Base-by-base conservation (phyloP, 768 basidiomycete species). In the Pleurotus tuber-regium region DNA sequence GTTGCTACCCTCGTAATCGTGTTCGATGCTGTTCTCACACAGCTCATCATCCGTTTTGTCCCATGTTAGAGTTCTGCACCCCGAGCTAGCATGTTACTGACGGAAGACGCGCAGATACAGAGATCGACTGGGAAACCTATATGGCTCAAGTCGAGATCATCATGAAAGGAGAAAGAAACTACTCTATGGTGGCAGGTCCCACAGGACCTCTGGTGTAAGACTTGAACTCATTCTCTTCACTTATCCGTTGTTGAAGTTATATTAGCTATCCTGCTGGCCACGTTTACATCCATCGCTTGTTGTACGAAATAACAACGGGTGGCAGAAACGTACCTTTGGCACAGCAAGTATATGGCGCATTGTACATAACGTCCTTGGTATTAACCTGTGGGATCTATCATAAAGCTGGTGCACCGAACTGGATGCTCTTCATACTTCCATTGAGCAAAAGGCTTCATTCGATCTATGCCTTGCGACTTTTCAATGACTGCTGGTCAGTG, bases 61-160 rank as follows among this genome's bases (percentile, higher is more conserved):
- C 79, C 90, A 58, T 98, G 96, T 97, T 59, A 74, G 88, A 68
- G 44, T 36, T 47, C 28, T 54, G 55, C 54, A 11, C 41, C 24
- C 41, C 38, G 30, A 40, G 28, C 28, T 44, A 16, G 19, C 14
- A 25, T 54, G 36, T 40, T 24, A 42, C 43, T 60, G 51, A 63
- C 63, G 55, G 43, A 55, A 38, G 35, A 36, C 55, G 42, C 47
- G 44, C 72, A 98, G 96, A 95, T 71, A 98, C 97, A 9, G 95
- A 99, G 70, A 99, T 99, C 60, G 97, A 99, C 70, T 98, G 92
- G 85, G 80, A 86, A 61, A 98, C 97, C 0, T 99, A 99, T 64
- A 92, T 98, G 84, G 72, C 86, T 47, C 97, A 98, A 48, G 79
- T 89, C 1, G 77, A 86, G 51, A 64, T 87, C 35, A 93, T 90